Conservation (phyloP, 2,329 filamentous ascomycete species). For the Colletotrichum aenigma region DNA sequence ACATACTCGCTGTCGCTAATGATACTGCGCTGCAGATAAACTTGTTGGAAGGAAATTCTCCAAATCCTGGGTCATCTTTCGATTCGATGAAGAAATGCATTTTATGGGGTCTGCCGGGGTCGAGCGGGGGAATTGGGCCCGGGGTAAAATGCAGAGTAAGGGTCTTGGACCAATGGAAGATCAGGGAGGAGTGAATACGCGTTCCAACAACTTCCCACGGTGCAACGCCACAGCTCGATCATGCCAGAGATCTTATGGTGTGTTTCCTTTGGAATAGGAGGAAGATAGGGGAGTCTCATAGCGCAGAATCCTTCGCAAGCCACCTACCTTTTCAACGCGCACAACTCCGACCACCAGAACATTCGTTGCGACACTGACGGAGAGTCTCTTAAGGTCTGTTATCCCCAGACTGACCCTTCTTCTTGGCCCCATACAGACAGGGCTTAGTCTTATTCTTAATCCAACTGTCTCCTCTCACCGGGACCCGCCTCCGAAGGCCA, state of each 20-base stretch:
- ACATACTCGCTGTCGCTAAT: not conserved
- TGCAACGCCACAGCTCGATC: not conserved
- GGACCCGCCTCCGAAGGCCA: not conserved
- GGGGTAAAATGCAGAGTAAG: not conserved
- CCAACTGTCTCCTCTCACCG: not conserved
- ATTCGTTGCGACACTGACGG: not conserved
- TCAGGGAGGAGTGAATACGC: not conserved
- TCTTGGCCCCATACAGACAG: not conserved
- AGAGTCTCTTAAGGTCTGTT: not conserved
- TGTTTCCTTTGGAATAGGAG: not conserved
- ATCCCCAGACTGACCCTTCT: not conserved
- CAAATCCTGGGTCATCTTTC: not conserved
- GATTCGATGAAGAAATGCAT: not conserved
- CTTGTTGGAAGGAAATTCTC: not conserved
- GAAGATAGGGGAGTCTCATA: not conserved
- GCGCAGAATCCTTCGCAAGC: not conserved
- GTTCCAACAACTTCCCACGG: not conserved
- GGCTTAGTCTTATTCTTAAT: not conserved
- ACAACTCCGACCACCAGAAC: not conserved
- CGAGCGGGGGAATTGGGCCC: not conserved
- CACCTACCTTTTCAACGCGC: not conserved
- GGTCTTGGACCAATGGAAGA: not conserved
- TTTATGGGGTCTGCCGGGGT: not conserved
- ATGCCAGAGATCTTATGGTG: not conserved
- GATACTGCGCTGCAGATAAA: not conserved